A percentile compares a stretch with the other conserved stretches of the same genome.
Conservation (phyloP, 2,329 filamentous ascomycete species). For the Cryphonectria radicalis region DNA sequence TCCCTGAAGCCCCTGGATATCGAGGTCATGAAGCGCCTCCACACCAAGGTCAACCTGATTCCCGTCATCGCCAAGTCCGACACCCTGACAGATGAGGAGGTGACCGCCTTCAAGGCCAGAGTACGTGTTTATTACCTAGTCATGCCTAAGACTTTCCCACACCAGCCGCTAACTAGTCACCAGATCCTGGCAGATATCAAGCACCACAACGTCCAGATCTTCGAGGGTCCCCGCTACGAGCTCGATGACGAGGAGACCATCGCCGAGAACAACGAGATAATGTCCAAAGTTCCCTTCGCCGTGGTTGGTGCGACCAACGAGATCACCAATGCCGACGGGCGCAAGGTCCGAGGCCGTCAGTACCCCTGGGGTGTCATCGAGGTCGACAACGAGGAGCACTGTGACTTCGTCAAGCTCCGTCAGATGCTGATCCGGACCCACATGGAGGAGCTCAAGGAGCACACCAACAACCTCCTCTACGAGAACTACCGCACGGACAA, state of each 20-base stretch:
- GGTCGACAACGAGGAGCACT: conserved; percentile 99
- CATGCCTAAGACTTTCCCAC: background rate
- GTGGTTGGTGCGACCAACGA: conserved; percentile 97
- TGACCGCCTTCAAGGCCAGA: conserved; percentile 90
- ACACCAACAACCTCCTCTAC: conserved; percentile 98
- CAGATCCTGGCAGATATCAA: conserved; percentile 97
- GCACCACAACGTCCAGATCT: conserved; percentile 97
- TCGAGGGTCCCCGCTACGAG: conserved; percentile 97
- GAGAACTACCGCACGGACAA: conserved; percentile 99
- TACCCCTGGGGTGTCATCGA: conserved; percentile 99
- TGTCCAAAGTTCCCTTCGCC: conserved; percentile 99
- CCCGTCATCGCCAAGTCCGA: conserved; percentile 99
- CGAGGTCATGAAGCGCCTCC: conserved; percentile 98
- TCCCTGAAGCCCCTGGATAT: conserved; percentile 98
- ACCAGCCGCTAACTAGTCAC: conserved; percentile 23
- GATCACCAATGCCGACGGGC: conserved; percentile 87
- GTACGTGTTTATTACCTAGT: conserved; percentile 59
- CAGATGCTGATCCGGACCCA: conserved; percentile 99
- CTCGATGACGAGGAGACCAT: conserved; percentile 99
- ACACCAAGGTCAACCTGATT: conserved; percentile 99
- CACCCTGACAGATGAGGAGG: conserved; percentile 96
- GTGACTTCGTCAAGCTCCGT: conserved; percentile 98
- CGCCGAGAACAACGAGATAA: conserved; percentile 99
- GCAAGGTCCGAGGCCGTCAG: conserved; percentile 91
- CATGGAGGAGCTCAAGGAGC: conserved; percentile 99